A percentile compares a stretch with the other conserved stretches of the same genome.
Evolutionary conservation across 148 eudicot genomes (phyloP).

Genomic region (Rhododendron henanense): DNA sequence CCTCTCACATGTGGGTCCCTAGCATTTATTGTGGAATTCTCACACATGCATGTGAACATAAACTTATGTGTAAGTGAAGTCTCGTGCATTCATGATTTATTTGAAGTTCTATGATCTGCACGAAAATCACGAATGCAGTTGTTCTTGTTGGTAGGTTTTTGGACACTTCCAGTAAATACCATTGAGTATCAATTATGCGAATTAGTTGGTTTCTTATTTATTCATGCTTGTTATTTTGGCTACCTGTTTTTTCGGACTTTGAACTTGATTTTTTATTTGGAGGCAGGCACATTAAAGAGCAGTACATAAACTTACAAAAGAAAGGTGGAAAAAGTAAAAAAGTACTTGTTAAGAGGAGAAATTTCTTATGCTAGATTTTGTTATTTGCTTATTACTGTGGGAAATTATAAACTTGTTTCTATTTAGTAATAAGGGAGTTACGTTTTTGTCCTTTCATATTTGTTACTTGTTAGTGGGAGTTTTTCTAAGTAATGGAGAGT

Average conservation of each 20-base stretch:
- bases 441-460: not conserved
- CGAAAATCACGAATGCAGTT: not conserved
- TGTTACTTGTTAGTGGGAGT: not conserved
- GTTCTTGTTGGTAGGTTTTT: not conserved
- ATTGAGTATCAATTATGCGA: not conserved
- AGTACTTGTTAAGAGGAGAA: not conserved
- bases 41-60: too few species aligned
- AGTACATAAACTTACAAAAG: not conserved
- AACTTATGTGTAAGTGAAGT: not conserved
- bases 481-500: too few species aligned
- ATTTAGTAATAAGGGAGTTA: not conserved
- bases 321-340: not conserved
- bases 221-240: not conserved
- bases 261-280: not conserved
- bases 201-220: not conserved
- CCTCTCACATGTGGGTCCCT: too few species aligned
- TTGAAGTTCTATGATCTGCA: not conserved
- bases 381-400: not conserved
- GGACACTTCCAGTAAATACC: not conserved
- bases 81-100: not conserved
- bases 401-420: not conserved
- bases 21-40: too few species aligned
- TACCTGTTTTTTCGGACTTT: not conserved
- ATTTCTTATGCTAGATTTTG: not conserved
- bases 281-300: not conserved